These are phyloP conservation scores for Peronospora tabacina DNA, from an alignment of 352 stramenopile species.

Conservation along the genomic window DNA sequence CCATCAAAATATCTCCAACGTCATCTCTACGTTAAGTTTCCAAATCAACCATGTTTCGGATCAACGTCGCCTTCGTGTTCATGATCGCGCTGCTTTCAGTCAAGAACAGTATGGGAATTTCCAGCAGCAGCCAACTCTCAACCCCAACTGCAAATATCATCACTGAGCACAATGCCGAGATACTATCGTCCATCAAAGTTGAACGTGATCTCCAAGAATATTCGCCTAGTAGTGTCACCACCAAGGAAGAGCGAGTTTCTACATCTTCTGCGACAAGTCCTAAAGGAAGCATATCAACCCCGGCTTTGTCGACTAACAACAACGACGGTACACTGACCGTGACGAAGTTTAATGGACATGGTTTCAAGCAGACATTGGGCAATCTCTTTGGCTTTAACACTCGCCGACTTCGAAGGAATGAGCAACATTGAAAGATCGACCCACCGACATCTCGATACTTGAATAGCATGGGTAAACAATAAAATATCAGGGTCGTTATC, in stretches of 20 bases:
- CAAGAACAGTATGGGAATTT: neutral
- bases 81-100: slow-evolving; percentile 4
- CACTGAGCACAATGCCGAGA: neutral
- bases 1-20: neutral
- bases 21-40: neutral
- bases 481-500: neutral
- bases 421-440: neutral
- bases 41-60: slow-evolving; percentile 5
- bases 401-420: slow-evolving; percentile 5
- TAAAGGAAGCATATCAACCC: too few species aligned
- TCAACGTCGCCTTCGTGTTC: slow-evolving; percentile 2
- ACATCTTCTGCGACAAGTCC: neutral
- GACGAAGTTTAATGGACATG: slow-evolving; percentile 17
- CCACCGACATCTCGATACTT: neutral
- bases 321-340: slow-evolving; percentile 8
- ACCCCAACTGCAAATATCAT: neutral
- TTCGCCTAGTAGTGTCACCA: too few species aligned
- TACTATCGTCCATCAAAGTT: neutral
- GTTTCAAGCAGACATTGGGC: slow-evolving; percentile 6
- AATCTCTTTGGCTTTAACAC: neutral
- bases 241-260: slow-evolving; percentile 7
- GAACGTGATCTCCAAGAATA: too few species aligned
- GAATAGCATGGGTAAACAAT: neutral
- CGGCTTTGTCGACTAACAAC: neutral
- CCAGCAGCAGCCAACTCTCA: neutral